Evolutionary conservation across 2,329 filamentous ascomycete genomes (phyloP).

Genomic region (Claviceps sp.): DNA sequence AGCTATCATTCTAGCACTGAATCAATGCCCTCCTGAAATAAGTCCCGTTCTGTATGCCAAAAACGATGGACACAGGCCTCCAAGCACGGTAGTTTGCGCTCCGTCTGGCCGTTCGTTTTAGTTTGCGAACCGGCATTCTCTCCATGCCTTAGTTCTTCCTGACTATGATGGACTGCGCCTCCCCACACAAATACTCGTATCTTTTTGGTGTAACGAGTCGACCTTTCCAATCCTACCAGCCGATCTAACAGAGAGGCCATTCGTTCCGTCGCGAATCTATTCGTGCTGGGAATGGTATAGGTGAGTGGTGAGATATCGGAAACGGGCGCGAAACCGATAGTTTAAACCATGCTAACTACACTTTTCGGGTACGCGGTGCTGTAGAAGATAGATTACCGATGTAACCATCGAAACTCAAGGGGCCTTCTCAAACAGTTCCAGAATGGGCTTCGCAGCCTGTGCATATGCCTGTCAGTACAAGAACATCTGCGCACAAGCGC

Average conservation of each 20-base stretch:
- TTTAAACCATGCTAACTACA: not conserved
- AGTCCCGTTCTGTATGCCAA: not conserved
- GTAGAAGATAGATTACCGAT: not conserved
- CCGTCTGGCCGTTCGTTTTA: not conserved
- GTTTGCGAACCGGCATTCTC: not conserved
- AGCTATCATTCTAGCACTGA: not conserved
- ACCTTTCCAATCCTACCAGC: not conserved
- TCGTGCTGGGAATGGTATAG: not conserved
- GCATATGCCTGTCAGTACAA: not conserved
- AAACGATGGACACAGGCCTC: not conserved
- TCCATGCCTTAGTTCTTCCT: not conserved
- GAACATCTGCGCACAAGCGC: not conserved
- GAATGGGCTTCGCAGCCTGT: constrained; percentile 76
- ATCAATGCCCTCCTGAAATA: not conserved
- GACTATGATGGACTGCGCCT: not conserved
- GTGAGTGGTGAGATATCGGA: not conserved
- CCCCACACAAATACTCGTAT: not conserved
- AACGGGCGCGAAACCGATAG: not conserved
- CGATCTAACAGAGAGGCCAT: not conserved
- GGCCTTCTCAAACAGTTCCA: constrained; percentile 71
- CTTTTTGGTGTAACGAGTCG: not conserved
- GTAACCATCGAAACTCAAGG: constrained; percentile 20
- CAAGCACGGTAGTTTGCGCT: not conserved
- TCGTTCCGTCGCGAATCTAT: not conserved
- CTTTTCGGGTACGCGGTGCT: not conserved